Percentiles rank a stretch among this genome's conserved stretches.
phyloP scores from a whole-genome alignment of 2,329 filamentous ascomycete species.

The Cadophora malorum region DNA sequence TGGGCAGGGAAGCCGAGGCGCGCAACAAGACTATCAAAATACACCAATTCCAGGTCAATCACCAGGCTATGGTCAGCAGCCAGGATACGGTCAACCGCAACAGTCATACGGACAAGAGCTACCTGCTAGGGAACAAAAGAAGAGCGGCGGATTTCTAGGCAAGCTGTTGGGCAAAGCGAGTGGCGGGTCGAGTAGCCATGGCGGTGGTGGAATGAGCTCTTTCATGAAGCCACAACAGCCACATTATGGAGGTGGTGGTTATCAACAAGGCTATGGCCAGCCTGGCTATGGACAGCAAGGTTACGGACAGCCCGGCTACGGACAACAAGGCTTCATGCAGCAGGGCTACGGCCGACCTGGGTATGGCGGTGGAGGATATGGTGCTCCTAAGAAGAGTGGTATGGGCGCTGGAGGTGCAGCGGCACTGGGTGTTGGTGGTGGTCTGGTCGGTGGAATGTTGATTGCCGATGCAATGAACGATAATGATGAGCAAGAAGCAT shows the following conservation, averaged over 20 bases:
- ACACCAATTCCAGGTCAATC: slow-evolving; percentile 42
- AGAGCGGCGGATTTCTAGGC: slow-evolving; percentile 56
- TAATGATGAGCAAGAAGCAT: slow-evolving; percentile 64
- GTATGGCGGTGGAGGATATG: slow-evolving; percentile 43
- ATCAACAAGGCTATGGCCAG: slow-evolving; percentile 47
- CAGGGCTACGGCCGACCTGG: slow-evolving; percentile 35
- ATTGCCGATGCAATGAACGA: slow-evolving; percentile 72
- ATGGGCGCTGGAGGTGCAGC: slow-evolving; percentile 77
- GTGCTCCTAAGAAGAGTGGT: slow-evolving; percentile 54
- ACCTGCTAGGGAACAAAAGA: slow-evolving; percentile 51
- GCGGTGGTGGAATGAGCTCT: slow-evolving; percentile 20
- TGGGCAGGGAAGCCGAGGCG: slow-evolving; percentile 21
- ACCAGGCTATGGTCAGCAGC: slow-evolving; percentile 23
- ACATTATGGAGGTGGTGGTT: slow-evolving; percentile 40
- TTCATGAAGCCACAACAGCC: slow-evolving; percentile 42
- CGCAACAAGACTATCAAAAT: slow-evolving; percentile 36
- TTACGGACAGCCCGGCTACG: slow-evolving; percentile 47
- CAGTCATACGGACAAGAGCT: slow-evolving; percentile 44
- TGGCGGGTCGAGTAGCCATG: slow-evolving; percentile 35
- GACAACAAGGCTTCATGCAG: slow-evolving; percentile 33
- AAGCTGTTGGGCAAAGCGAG: slow-evolving; percentile 54
- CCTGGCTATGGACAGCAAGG: slow-evolving; percentile 43
- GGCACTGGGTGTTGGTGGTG: slow-evolving; percentile 80
- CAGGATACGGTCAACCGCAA: slow-evolving; percentile 7
- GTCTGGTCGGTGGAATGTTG: slow-evolving; percentile 78